These are phyloP conservation scores for Murraya koenigii DNA, from an alignment of 345 rosid species.

Conservation along the genomic window DNA sequence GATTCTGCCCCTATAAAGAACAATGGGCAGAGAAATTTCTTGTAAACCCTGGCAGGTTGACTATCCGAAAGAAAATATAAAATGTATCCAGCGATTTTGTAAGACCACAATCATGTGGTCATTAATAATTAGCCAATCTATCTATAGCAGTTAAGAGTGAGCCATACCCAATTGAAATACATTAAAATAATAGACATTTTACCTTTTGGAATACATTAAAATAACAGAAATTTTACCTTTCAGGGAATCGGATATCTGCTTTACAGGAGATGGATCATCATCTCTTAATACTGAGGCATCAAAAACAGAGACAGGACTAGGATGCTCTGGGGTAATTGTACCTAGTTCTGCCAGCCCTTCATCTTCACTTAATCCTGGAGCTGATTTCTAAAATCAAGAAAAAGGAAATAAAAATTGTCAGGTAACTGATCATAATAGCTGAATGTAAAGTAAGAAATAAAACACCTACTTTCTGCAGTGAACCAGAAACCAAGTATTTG, in stretches of 20 bases:
- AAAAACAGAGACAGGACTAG: slow-evolving; percentile 88
- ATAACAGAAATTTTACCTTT: slow-evolving; percentile 38
- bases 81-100: not conserved
- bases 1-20: not conserved
- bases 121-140: not conserved
- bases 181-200: slow-evolving; percentile 8
- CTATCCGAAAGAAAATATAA: not conserved
- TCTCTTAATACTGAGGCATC: slow-evolving; percentile 55
- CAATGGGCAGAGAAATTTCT: not conserved
- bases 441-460: slow-evolving; percentile 9
- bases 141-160: not conserved
- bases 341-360: slow-evolving; percentile 42
- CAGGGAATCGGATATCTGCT: slow-evolving; percentile 29
- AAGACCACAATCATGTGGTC: not conserved
- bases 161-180: not conserved
- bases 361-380: slow-evolving; percentile 47
- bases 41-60: not conserved
- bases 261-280: slow-evolving; percentile 61
- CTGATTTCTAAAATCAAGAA: slow-evolving; percentile 42
- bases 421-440: slow-evolving; percentile 3
- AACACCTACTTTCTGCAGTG: slow-evolving; percentile 49
- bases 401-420: slow-evolving; percentile 9
- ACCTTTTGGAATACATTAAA: slow-evolving; percentile 32
- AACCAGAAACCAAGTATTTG: slow-evolving; percentile 36
- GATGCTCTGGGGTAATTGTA: slow-evolving; percentile 55